These are phyloP conservation scores for Penicillium mononematosum DNA, from an alignment of 495 filamentous ascomycete genomes.

Conservation along the genomic window DNA sequence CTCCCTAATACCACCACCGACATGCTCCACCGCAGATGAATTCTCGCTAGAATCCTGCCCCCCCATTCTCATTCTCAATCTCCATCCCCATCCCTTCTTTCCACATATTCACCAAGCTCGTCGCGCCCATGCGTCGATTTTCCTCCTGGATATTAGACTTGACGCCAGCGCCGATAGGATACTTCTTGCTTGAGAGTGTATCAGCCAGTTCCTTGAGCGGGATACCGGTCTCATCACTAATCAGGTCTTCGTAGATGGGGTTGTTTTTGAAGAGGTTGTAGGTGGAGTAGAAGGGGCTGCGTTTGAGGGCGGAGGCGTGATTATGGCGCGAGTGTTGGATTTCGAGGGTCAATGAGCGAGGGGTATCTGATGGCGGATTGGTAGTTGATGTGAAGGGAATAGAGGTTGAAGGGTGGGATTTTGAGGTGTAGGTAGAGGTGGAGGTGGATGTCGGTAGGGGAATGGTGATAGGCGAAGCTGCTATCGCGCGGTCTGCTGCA, in stretches of 20 bases:
- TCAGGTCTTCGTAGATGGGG: conserved; percentile 29
- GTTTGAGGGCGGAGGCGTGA: conserved; percentile 24
- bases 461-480: conserved; percentile 36
- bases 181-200: conserved; percentile 27
- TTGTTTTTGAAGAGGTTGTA: conserved; percentile 22
- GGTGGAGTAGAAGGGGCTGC: conserved; percentile 33
- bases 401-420: conserved; percentile 1
- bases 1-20: neutral
- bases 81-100: conserved; percentile 19
- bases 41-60: neutral
- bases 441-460: neutral
- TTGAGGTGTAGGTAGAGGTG: neutral
- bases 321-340: conserved; percentile 30
- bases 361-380: neutral
- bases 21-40: neutral
- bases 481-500: conserved; percentile 35
- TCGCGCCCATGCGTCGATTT: conserved; percentile 21
- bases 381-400: conserved; percentile 3
- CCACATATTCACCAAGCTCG: conserved; percentile 33
- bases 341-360: conserved; percentile 23
- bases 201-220: conserved; percentile 36
- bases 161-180: conserved; percentile 9
- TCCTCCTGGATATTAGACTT: conserved; percentile 18
- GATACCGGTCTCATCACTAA: conserved; percentile 19
- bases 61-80: neutral